Evolutionary conservation across 169 alveolate genomes (phyloP).

Genomic region (Plasmodium ovale): DNA sequence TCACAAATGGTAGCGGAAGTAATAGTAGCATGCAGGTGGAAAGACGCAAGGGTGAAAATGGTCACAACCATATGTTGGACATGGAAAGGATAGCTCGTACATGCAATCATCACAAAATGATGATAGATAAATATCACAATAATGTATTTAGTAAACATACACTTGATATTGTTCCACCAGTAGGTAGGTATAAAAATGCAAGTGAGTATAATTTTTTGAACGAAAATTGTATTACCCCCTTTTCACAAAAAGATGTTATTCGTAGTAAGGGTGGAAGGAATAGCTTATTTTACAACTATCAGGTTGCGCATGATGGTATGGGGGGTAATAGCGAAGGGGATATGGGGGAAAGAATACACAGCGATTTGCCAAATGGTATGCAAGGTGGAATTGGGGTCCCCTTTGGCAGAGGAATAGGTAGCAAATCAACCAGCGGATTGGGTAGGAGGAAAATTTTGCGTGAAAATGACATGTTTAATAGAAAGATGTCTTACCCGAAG

Average conservation of each 20-base stretch:
- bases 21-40: neutral
- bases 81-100: neutral
- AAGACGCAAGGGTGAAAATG: neutral
- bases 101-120: constrained; percentile 18
- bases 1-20: neutral
- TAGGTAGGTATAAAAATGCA: neutral
- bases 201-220: constrained; percentile 1
- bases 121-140: constrained; percentile 9
- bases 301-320: too few species aligned
- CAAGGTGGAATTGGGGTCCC: neutral
- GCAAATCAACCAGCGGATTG: too few species aligned
- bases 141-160: neutral
- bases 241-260: neutral
- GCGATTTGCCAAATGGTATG: neutral
- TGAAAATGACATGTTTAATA: neutral
- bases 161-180: neutral
- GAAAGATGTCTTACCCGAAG: neutral
- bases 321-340: neutral
- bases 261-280: neutral
- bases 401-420: too few species aligned
- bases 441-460: neutral
- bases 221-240: neutral
- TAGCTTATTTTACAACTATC: neutral
- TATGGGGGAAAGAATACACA: neutral
- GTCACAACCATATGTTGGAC: neutral